A percentile compares a stretch with the other conserved stretches of the same genome.
These are phyloP conservation scores for Malassezia vespertilionis DNA, from an alignment of 1,284 basidiomycete genomes.

Conservation along the genomic window DNA sequence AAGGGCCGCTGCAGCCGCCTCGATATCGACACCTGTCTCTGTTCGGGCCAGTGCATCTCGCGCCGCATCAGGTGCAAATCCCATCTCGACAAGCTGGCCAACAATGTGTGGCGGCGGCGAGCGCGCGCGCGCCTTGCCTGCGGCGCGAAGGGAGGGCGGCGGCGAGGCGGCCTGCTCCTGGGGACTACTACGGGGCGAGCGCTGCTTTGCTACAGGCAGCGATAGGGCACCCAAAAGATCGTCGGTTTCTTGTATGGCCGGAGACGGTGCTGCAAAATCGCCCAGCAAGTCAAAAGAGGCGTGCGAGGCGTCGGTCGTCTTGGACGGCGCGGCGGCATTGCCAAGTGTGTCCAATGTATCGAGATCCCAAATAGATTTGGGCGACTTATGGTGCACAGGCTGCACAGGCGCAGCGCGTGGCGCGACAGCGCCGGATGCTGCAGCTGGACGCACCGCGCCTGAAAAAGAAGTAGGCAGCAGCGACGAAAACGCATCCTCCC, in stretches of 20 bases:
- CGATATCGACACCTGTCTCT: conserved; percentile 28
- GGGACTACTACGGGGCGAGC: too few species aligned
- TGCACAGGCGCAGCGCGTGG: not conserved
- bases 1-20: conserved; percentile 29
- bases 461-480: conserved; percentile 20
- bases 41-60: conserved; percentile 32
- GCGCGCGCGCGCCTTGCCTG: conserved; percentile 44
- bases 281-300: conserved; percentile 1
- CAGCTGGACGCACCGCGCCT: not conserved
- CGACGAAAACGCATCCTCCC: conserved; percentile 31
- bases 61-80: conserved; percentile 34
- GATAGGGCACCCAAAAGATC: conserved; percentile 36
- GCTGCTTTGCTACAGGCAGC: too few species aligned
- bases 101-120: conserved; percentile 42
- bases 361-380: conserved; percentile 13
- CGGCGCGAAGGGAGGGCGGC: conserved; percentile 3
- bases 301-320: not conserved
- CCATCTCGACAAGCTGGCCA: conserved; percentile 46
- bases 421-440: too few species aligned
- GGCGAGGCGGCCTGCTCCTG: conserved; percentile 18
- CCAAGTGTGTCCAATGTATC: conserved; percentile 6
- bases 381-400: not conserved
- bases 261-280: not conserved
- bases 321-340: conserved; percentile 20
- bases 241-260: too few species aligned